phyloP scores from a whole-genome alignment of 331 rosid genomes.

The Pyrus hybrid region DNA sequence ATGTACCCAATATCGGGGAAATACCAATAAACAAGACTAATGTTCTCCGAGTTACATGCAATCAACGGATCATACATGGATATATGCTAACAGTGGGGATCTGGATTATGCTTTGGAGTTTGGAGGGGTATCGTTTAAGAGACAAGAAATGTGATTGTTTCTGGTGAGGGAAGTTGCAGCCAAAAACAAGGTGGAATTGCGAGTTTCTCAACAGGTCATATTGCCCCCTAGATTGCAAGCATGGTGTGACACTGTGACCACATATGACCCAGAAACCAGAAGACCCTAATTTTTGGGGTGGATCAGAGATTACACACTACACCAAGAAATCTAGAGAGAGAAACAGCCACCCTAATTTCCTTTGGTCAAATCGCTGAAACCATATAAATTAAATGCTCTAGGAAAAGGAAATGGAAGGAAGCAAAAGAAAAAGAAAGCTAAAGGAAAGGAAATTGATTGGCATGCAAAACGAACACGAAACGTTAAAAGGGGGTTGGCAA shows the following conservation, averaged over 20 bases:
- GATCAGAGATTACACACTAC: neutral
- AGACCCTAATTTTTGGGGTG: slow-evolving; percentile 17
- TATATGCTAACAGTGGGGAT: neutral
- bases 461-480: slow-evolving; percentile 46
- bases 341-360: neutral
- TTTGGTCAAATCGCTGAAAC: slow-evolving; percentile 10
- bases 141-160: neutral
- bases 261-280: slow-evolving; percentile 20
- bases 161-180: slow-evolving; percentile 1
- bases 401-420: neutral
- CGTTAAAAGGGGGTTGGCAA: slow-evolving; percentile 33
- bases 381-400: neutral
- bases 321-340: neutral
- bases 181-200: slow-evolving; percentile 11
- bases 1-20: neutral
- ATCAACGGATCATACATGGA: neutral
- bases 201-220: slow-evolving; percentile 10
- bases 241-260: slow-evolving; percentile 33
- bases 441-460: neutral
- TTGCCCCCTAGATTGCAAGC: slow-evolving; percentile 40
- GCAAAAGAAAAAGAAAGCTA: neutral
- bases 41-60: neutral
- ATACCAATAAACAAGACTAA: neutral
- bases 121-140: neutral
- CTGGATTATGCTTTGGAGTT: neutral